Evolutionary conservation across 441 rosid species (phyloP).

Genomic region (Erodium chrysanthum): DNA sequence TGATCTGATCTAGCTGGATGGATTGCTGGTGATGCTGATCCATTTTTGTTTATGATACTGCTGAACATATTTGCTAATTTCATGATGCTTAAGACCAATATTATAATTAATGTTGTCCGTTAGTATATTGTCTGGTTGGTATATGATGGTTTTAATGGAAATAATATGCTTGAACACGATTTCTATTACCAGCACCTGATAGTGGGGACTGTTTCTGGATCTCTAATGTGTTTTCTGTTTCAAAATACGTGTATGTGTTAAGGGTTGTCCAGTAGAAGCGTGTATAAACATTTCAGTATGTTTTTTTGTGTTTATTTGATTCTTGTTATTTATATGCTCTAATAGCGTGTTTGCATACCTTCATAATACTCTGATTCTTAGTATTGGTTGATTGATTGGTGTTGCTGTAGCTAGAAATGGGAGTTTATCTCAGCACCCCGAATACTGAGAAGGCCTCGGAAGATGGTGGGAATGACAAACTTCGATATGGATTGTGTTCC

Average conservation of each 20-base stretch:
- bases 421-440: conserved; percentile 84
- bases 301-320: background rate
- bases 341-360: background rate
- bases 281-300: background rate
- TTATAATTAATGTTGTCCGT: background rate
- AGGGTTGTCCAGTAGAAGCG: background rate
- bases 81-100: background rate
- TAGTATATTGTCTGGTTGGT: conserved; percentile 1
- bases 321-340: background rate
- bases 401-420: conserved; percentile 43
- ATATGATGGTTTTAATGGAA: background rate
- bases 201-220: background rate
- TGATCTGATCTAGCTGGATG: background rate
- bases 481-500: conserved; percentile 81
- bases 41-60: no score
- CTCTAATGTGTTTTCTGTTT: background rate
- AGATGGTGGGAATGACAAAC: conserved; percentile 65
- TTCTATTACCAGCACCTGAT: background rate
- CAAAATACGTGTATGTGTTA: background rate
- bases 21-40: background rate
- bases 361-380: background rate
- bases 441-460: conserved; percentile 87
- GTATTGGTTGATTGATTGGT: background rate
- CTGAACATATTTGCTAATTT: background rate
- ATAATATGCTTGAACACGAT: background rate